Evolutionary conservation across 148 eudicot genomes (phyloP), one percentile per base, ranked within the genome.

Genomic region (Vaccinium macrocarpon): DNA sequence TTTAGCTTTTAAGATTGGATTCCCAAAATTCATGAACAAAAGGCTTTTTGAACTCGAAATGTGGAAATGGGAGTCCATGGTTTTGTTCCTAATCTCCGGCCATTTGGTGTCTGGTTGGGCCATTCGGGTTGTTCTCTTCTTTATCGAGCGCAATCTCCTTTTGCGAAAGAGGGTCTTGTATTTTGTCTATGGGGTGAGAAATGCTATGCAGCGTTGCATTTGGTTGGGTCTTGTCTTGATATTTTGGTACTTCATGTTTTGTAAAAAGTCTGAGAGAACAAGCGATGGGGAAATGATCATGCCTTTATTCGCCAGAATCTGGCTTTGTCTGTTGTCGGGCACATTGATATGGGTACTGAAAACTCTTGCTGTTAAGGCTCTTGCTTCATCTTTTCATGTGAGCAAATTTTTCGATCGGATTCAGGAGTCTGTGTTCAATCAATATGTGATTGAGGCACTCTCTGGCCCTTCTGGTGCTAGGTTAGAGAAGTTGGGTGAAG

Each of bases 311-410:
- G 82, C 87, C 8, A 85, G 49, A 38, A 79, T 87, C 64, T 87
- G 86, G 89, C 55, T 84, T 76, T 87, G 89, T 80, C 76, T 88
- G 1, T 79, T 88, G 84, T 87, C 87, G 32, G 88, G 84, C 13
- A 83, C 84, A 19, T 32, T 88, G 38, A 72, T 87, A 49, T 88
- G 88, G 88, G 82, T 87, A 42, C 35, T 90, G 38, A 88, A 88
- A 62, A 85, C 87, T 3, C 16, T 85, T 48, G 81, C 87, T 9
- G 88, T 87, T 52, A 87, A 88, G 85, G 90, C 83, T 53, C 84
- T 90, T 10, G 92, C 92, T 5, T 87, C 89, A 2, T 85, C 90
- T 1, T 90, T 90, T 57, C 92, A 90, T 38, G 92, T 88, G 27
- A 90, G 88, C 82, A 87, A 88, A 8, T 90, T 90, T 29, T 90